These are phyloP conservation scores for Hsuehochloa calcarea DNA, from an alignment of 176 grass and related monocot genomes.

Conservation along the genomic window DNA sequence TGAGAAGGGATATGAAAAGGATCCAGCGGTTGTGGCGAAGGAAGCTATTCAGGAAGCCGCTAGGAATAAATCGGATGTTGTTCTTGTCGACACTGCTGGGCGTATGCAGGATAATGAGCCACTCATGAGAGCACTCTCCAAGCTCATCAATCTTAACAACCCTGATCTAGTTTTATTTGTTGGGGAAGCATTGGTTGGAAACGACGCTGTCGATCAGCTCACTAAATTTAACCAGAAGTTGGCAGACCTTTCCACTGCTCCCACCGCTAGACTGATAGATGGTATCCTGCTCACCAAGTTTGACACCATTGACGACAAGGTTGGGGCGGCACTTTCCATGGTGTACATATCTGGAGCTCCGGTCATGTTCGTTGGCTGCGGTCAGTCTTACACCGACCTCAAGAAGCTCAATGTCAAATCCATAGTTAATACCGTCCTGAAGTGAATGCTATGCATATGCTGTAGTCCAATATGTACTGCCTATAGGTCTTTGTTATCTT, in stretches of 20 bases:
- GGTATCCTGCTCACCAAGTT: conserved; percentile 98
- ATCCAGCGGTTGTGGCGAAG: conserved; percentile 83
- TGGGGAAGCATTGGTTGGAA: conserved; percentile 92
- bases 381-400: conserved; percentile 88
- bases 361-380: conserved; percentile 85
- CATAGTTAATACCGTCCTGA: conserved; percentile 87
- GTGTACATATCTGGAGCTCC: conserved; percentile 89
- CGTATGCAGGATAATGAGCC: conserved; percentile 99
- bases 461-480: not conserved
- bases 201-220: conserved; percentile 90
- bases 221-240: conserved; percentile 93
- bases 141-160: conserved; percentile 91
- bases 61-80: conserved; percentile 77
- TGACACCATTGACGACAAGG: conserved; percentile 88
- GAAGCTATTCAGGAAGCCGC: conserved; percentile 92
- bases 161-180: conserved; percentile 92
- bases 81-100: conserved; percentile 92
- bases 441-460: conserved; percentile 42
- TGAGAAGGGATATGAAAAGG: conserved; percentile 98
- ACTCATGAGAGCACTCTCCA: conserved; percentile 94
- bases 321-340: conserved; percentile 85
- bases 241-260: conserved; percentile 61
- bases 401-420: conserved; percentile 91
- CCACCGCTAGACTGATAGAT: conserved; percentile 79
- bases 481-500: conserved; percentile 15